These are phyloP conservation scores for Podospora appendiculata DNA, from an alignment of 495 filamentous ascomycete species.

Conservation along the genomic window DNA sequence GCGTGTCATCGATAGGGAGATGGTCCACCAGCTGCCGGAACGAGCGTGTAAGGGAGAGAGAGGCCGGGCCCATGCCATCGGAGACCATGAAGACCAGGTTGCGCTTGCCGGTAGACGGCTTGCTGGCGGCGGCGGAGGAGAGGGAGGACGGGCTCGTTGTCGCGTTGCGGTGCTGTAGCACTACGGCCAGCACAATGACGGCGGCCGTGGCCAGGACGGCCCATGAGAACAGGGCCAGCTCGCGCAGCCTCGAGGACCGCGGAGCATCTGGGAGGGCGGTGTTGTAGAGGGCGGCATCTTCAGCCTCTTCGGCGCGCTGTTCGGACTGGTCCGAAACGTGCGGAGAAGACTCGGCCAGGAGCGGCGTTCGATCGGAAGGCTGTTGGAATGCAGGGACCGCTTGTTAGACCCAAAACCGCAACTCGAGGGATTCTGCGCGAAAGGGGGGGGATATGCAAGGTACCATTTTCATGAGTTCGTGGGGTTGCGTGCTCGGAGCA, in stretches of 20 bases:
- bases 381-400: neutral
- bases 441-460: neutral
- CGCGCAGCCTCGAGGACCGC: conserved; percentile 22
- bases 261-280: neutral
- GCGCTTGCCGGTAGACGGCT: conserved; percentile 61
- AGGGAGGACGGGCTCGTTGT: conserved; percentile 7
- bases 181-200: conserved; percentile 65
- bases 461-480: neutral
- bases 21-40: conserved; percentile 65
- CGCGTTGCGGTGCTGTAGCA: conserved; percentile 58
- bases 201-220: conserved; percentile 77
- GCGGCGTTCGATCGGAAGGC: conserved; percentile 21
- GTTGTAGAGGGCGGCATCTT: conserved; percentile 22
- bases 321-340: conserved; percentile 15
- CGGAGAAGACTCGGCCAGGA: conserved; percentile 14
- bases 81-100: conserved; percentile 99
- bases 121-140: conserved; percentile 41
- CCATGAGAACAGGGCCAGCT: conserved; percentile 76
- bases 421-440: neutral
- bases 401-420: neutral
- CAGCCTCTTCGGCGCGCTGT: conserved; percentile 16
- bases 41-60: conserved; percentile 72
- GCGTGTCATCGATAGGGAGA: conserved; percentile 58
- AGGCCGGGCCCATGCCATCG: conserved; percentile 95
- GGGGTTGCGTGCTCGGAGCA: too few relatives aligned